phyloP scores from a whole-genome alignment of 2,329 filamentous ascomycete species.

The Fusarium cyanostomum region DNA sequence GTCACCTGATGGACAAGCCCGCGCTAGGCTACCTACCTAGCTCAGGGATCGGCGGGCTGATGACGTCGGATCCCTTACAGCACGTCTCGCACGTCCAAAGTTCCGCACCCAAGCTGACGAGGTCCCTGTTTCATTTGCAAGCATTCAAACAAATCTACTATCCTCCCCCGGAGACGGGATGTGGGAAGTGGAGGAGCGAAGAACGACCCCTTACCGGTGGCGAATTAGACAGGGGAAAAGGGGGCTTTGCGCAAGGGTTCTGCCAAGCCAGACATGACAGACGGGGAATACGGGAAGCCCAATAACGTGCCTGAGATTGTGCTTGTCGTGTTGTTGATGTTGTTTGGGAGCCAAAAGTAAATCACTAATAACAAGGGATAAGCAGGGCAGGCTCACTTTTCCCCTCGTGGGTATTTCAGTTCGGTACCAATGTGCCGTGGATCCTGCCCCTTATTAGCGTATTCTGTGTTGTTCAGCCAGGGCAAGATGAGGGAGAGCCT shows the following conservation, averaged over 20 bases:
- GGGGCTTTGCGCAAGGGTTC: constrained; percentile 13
- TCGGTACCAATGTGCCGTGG: constrained; percentile 24
- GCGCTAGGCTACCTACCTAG: neutral
- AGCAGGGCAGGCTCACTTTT: constrained; percentile 21
- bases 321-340: constrained; percentile 29
- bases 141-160: constrained; percentile 31
- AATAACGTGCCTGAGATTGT: constrained; percentile 26
- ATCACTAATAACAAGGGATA: constrained; percentile 12
- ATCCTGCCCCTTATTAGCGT: constrained; percentile 33
- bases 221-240: constrained; percentile 35
- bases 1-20: constrained; percentile 22
- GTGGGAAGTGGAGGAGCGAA: constrained; percentile 11
- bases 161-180: constrained; percentile 20
- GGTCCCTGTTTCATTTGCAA: constrained; percentile 40
- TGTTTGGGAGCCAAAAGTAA: constrained; percentile 26
- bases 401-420: constrained; percentile 20
- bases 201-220: constrained; percentile 35
- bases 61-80: constrained; percentile 31
- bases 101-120: constrained; percentile 39
- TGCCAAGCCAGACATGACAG: constrained; percentile 8
- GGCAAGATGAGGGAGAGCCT: constrained; percentile 29
- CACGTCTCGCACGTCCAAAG: constrained; percentile 15
- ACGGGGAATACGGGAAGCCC: constrained; percentile 21
- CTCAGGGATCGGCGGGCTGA: constrained; percentile 20
- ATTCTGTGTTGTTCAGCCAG: constrained; percentile 24